Evolutionary conservation across 768 basidiomycete genomes (phyloP), one percentile per base, ranked within the genome.

Genomic region (Suillus sp.): DNA sequence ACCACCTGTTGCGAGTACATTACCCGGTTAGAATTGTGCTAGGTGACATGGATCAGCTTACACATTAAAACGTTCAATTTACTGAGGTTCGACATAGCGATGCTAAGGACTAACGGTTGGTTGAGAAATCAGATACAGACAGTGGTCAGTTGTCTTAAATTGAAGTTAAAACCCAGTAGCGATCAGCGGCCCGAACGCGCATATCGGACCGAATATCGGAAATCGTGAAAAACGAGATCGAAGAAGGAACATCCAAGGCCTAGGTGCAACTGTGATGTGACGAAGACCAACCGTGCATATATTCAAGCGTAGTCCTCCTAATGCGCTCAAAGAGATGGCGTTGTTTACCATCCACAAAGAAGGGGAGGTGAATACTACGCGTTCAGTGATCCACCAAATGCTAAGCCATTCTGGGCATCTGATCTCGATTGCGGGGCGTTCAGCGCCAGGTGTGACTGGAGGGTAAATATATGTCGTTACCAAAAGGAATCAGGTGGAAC

Each of bases 51-150:
- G 10, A 62, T 59, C 16, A 18, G 73, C 86, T 64, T 75, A 92
- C 92, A 93, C 92, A 93, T 93, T 62, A 93, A 77, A 25, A 89
- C 83, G 70, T 91, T 90, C 43, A 92, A 69, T 74, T 86, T 90
- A 62, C 75, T 66, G 42, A 77, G 65, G 65, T 79, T 77, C 55
- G 79, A 71, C 83, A 87, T 86, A 62, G 43, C 30, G 38, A 18
- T 27, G 34, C 6, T 32, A n/a, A 48, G 47, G 30, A 58, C 18
- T 34, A 34, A 34, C 8, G 32, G 32, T 34, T 18, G 13, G 55
- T 32, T 22, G 37, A 25, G 34, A 27, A 25, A 48, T 16, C 42
- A 48, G 30, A 45, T 30, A 27, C 27, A 11, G 18, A 38, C 27
- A 47, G 47, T 63, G 43, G 20, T 32, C 25, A 16, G 30, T 8